Base-by-base conservation (phyloP, 192 early-diverging fungal species). In the Podila horticola region DNA sequence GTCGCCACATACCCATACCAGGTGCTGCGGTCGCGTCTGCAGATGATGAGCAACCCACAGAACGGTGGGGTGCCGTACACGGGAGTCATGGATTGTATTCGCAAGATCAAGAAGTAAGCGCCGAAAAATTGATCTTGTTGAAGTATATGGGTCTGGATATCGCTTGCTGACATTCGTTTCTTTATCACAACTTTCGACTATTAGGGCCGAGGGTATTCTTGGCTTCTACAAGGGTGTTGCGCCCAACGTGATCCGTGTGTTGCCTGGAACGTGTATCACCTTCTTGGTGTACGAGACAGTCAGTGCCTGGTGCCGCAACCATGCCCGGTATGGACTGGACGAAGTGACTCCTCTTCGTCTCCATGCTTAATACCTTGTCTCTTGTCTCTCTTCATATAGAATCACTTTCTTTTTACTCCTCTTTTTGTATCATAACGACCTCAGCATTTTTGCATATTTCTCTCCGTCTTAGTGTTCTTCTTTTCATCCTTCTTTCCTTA, bases 161-260 rank as follows among this genome's bases (percentile, higher is more conserved):
- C 31, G 24, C 28, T n/a, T 15, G 31, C 58, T 29, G 31, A 24
- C 58, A 28, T 4, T 60, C 15, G 15, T 15, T 26, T 29, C 22
- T 75, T 58, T 60, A n/a, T 74, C 15, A 29, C 24, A 69, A 12
- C 52, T 34, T 60, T 79, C 15, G 60, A 59, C 15, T n/a, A 63
- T 52, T 67, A 85, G 88, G 38, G 74, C 86, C 10, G 98, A 98
- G 83, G 94, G 94, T 4, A 52, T 93, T 20, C 38, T 84, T 24
- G 96, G 94, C 7, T 97, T 97, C 71, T 97, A 97, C 88, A 97
- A 97, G 79, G 97, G 97, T 0, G 85, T 97, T 58, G 95, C 94
- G 2, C 92, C 95, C 5, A 95, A 94, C 52, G 81, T 98, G 15
- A 76, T 97, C 12, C 90, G 97, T 13, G 96, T 99, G 1, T 82